Base-by-base conservation (phyloP, 1,284 basidiomycete genomes). In the Leccinum angustisporum region DNA sequence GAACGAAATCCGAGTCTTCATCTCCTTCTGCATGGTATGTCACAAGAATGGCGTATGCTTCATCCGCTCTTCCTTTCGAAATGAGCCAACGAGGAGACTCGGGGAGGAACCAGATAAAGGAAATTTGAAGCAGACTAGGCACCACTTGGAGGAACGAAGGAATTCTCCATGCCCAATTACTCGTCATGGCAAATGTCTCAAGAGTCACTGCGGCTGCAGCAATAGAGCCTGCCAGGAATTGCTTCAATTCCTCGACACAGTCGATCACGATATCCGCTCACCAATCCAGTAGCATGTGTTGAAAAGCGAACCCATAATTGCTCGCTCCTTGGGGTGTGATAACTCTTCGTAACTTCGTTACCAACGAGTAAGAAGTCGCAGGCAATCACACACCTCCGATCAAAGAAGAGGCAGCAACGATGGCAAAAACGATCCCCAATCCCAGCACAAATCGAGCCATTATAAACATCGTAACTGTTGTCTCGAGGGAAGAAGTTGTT, bases 1-100 rank as follows among this genome's bases (percentile, higher is more conserved):
- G 25, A 16, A n/a, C 51, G 16, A 52, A 31, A 2, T 31, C 51
- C 16, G 51, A 52, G 8, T 10, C 2, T 52, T 30, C 16, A 9
- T 52, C 51, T 52, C 50, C 50, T 13, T 50, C 48, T n/a, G 50
- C 50, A 51, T 52, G 51, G 30, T 52, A 52, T 25, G 34, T 69
- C 7, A 59, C 59, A 31, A 69, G 60, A 34, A 69, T 51, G 5
- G 59, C 18, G 1, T 61, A 33, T 0, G 71, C 68, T 48, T 86
- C 81, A 0, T 81, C 78, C 3, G 73, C 73, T 16, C 81, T 75
- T 14, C 83, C 84, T 56, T 80, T 80, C 16, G 80, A 80, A 53
- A 87, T 74, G 9, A 87, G 77, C 83, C 83, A 88, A 64, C 87
- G 80, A 43, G 86, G 86, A 1, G 83, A 85, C 68, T 87, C 83